Base-by-base conservation (phyloP, 1,139 yeast genomes). In the Pichia sp. region DNA sequence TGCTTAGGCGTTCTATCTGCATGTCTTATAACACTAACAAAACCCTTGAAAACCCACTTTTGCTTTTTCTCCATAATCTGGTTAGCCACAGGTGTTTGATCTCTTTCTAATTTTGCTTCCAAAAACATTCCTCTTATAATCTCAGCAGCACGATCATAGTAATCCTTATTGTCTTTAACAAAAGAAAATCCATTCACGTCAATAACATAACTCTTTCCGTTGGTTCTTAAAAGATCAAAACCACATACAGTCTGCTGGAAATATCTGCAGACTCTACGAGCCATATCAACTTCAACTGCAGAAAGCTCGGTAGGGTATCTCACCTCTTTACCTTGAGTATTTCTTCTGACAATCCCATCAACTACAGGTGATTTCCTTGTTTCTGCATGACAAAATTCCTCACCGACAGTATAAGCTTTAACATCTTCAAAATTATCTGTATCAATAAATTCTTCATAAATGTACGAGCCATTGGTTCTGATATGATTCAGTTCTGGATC, bases 1-100 rank as follows among this genome's bases (percentile, higher is more conserved):
- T 93, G 98, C 59, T 93, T 93, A n/a, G 98, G 98, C 0, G 98
- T 93, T 60, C 99, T 77, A 60, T 93, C 99, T 4, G 98, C 98
- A 63, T 93, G 99, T 55, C 99, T 77, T 41, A 93, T 82, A 26
- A 91, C 95, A 24, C 84, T 75, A 9, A 91, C 95, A 66, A 84
- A 69, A 8, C 97, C 97, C 62, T 93, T 93, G 61, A 91, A 82
- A 4, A 84, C 86, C 99, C 99, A 93, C 61, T 91, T 91, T 59
- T 89, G 96, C 53, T 84, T 83, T 63, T 85, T 84, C 52, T 84
- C 91, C 9, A 40, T 54, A 32, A 48, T 45, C 21, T 38, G 42
- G 17, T 35, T 41, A 11, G 48, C 44, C 19, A 43, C 25, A n/a
- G 39, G 44, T 26, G 34, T 26, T 7, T 36, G 31, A 5, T 35